These are phyloP conservation scores for Aspergillus versicolor DNA, from an alignment of 2,329 filamentous ascomycete genomes.

Conservation along the genomic window DNA sequence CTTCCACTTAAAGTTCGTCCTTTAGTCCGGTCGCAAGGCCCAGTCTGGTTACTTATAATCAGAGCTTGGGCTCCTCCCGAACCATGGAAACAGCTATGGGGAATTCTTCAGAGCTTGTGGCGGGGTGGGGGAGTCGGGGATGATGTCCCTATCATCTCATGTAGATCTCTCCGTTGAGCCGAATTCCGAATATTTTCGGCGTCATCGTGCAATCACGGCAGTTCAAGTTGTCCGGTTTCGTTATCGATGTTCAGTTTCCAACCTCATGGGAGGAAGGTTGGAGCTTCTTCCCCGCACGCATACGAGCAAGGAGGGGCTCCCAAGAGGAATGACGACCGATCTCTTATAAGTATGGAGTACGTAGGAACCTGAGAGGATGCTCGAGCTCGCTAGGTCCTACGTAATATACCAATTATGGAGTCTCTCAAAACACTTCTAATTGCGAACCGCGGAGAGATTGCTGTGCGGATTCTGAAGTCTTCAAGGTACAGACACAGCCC, in stretches of 20 bases:
- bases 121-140: slow-evolving; percentile 1
- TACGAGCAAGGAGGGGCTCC: background rate
- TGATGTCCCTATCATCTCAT: background rate
- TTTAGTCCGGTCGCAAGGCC: background rate
- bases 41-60: slow-evolving; percentile 1
- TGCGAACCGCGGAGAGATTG: slow-evolving; percentile 62
- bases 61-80: background rate
- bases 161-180: slow-evolving; percentile 4
- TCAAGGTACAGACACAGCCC: slow-evolving; percentile 35
- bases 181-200: background rate
- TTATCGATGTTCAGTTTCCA: background rate
- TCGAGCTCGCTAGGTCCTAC: background rate
- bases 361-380: background rate
- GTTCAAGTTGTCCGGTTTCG: background rate
- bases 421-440: slow-evolving; percentile 54
- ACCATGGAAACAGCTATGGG: background rate
- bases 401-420: slow-evolving; percentile 27
- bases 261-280: background rate
- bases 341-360: background rate
- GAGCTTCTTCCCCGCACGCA: background rate
- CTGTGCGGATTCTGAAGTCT: slow-evolving; percentile 53
- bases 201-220: slow-evolving; percentile 8
- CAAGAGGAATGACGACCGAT: background rate
- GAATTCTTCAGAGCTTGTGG: background rate
- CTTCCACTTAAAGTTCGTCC: background rate